Base-by-base conservation (phyloP, 108 stramenopile species). In the Cyclotella choctawhatcheeana region DNA sequence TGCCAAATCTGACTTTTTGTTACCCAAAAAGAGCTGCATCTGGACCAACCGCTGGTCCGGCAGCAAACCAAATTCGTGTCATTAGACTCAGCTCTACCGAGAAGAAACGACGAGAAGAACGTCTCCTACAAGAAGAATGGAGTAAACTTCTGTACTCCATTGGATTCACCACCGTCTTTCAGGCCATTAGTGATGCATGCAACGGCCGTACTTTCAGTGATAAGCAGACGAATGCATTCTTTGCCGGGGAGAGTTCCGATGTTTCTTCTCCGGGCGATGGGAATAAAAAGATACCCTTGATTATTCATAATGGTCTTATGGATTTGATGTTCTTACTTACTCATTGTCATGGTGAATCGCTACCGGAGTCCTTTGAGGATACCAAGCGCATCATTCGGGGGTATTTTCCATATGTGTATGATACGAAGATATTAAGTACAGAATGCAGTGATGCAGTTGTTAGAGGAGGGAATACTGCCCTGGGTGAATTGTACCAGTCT, bases 261-360 rank as follows among this genome's bases (percentile, higher is more conserved):
- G 51, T 71, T 22, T 62, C 64, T 25, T 7, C 59, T 2, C 52
- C 74, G 14, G 37, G 21, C 22, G 37, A 27, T 40, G 40, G 6
- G 2, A 35, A 45, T 12, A 61, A 66, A 30, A 77, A 82, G 53
- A 84, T 92, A 44, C 93, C 93, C 20, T 54, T 94, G 16, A 76
- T 94, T 27, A 82, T 92, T 52, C 93, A 94, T 77, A 94, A 94
- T 85, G 93, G 93, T 0, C 77, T 90, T 45, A 86, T 88, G 86
- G 93, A 94, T 69, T 52, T 94, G 17, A 64, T 90, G 44, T 94
- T 94, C 65, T 64, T 94, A 5, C 52, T 94, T 62, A 86, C 93
- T 3, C 93, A 94, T 63, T 94, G 85, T 72, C 86, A 89, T 73
- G 50, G 67, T 33, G 66, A 58, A 4, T 65, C 25, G 21, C 82